Percentiles rank a stretch among this genome's conserved stretches.
Conservation (phyloP, 2,329 filamentous ascomycete species). For the Penicillium sp. region DNA sequence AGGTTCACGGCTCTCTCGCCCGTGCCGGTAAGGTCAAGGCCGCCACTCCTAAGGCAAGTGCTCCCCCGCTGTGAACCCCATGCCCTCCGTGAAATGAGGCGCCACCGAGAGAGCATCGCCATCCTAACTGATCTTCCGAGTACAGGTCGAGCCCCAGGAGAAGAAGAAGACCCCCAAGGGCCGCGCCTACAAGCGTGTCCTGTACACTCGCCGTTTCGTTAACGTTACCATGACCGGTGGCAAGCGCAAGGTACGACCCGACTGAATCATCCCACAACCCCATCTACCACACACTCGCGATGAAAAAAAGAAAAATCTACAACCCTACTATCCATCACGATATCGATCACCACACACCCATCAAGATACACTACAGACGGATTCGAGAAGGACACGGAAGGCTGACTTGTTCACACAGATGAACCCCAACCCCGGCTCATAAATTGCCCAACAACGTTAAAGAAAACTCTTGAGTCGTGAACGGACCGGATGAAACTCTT, state of each 20-base stretch:
- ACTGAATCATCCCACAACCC: conserved; percentile 17
- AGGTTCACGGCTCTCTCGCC: conserved; percentile 92
- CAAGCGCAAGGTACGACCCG: conserved; percentile 84
- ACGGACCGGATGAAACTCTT: conserved; percentile 22
- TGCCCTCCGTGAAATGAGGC: background rate
- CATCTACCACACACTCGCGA: background rate
- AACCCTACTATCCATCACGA: too few relatives aligned
- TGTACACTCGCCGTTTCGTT: conserved; percentile 96
- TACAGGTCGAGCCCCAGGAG: conserved; percentile 57
- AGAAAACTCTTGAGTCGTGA: conserved; percentile 28
- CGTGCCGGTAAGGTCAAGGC: conserved; percentile 99
- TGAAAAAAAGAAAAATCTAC: too few relatives aligned
- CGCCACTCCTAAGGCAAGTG: conserved; percentile 57
- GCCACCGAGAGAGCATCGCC: conserved; percentile 11
- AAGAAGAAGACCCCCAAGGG: conserved; percentile 98
- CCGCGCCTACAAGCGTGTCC: conserved; percentile 94
- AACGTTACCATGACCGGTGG: conserved; percentile 97
- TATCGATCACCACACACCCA: background rate
- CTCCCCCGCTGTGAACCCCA: conserved; percentile 10
- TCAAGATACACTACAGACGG: background rate
- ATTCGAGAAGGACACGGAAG: conserved; percentile 7
- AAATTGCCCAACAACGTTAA: conserved; percentile 44
- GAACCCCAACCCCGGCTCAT: conserved; percentile 83
- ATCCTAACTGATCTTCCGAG: conserved; percentile 25
- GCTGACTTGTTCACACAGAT: conserved; percentile 58